Base-by-base conservation (phyloP, 2,329 filamentous ascomycete species). In the Zelopaecilomyces penicillatus region DNA sequence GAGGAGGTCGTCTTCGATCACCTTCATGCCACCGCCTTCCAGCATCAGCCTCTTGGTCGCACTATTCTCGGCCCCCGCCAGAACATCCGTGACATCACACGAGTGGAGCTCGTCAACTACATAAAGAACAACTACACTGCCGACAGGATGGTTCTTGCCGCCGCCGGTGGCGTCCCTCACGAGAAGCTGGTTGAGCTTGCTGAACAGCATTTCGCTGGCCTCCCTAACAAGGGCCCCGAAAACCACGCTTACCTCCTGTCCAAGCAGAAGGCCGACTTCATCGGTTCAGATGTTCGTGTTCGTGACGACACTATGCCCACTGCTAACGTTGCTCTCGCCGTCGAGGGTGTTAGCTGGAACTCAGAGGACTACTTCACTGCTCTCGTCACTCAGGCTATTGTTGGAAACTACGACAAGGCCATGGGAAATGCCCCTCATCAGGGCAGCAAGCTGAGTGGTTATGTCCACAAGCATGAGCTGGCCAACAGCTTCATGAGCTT, bases 401-500 rank as follows among this genome's bases (percentile, higher is more conserved):
- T 98, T 56, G 93, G 93, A 65, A 98, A 98, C 83, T 98, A 95
- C 83, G 93, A 98, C 75, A 93, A 93, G 73, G 87, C 93, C 57
- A 91, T 97, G 82, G 93, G 94, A 64, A 95, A 93, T 70, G 93
- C 93, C 49, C 85, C 90, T 54, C 93, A 96, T 76, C 85, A 96
- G 64, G 93, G 94, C 61, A 95, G 89, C 86, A 96, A 94, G 80
- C 87, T 98, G 60, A 95, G 88, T 76, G 83, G 85, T 54, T 88
- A 93, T 62, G 84, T 98, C 57, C 87, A 94, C 78, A 83, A 95
- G 72, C 82, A 97, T 73, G 84, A 90, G 68, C 80, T 98, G 51
- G 93, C 93, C 69, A 98, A 95, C 77, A 96, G 90, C 81, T 98
- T 96, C 80, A 98, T 98, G 94, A 95, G 87, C 76, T 98, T 98